phyloP scores from a whole-genome alignment of 1,284 basidiomycete genomes.

The Sporisorium iseilematis-ciliati region DNA sequence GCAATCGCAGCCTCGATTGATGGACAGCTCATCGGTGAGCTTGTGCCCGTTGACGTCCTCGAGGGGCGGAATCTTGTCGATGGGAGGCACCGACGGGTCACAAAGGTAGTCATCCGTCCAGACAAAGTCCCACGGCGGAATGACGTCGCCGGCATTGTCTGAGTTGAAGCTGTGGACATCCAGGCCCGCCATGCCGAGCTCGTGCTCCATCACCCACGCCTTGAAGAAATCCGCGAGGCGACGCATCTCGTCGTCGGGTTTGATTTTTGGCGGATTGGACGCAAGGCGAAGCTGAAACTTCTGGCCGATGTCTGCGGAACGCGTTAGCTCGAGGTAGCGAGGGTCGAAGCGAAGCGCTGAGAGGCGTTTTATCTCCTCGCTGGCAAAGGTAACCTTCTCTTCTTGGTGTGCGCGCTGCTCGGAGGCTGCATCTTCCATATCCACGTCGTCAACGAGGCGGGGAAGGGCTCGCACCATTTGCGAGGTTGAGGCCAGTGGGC shows the following conservation, averaged over 20 bases:
- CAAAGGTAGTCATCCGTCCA: conserved; percentile 50
- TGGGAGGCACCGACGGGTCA: conserved; percentile 24
- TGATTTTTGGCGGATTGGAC: conserved; percentile 1
- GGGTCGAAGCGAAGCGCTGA: conserved; percentile 25
- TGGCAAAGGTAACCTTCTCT: conserved; percentile 30
- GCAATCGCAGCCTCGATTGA: conserved; percentile 44
- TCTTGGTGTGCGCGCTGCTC: neutral
- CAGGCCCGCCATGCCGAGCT: conserved; percentile 28
- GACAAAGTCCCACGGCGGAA: conserved; percentile 56
- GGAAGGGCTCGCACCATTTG: neutral
- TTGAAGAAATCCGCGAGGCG: conserved; percentile 31
- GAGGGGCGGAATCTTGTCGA: conserved; percentile 10
- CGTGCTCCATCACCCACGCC: conserved; percentile 42
- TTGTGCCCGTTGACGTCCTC: conserved; percentile 24
- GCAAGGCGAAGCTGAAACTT: conserved; percentile 22
- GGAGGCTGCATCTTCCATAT: neutral
- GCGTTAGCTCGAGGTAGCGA: conserved; percentile 1
- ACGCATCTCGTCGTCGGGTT: conserved; percentile 12
- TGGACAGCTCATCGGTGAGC: conserved; percentile 38
- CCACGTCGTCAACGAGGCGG: neutral
- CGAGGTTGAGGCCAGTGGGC: conserved; percentile 8
- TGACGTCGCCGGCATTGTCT: conserved; percentile 32
- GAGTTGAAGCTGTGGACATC: conserved; percentile 18
- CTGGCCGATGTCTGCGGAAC: conserved; percentile 35
- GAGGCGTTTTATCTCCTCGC: conserved; percentile 34